These are phyloP conservation scores for Candida smagusa DNA, from an alignment of 1,139 yeast genomes.

Conservation along the genomic window DNA sequence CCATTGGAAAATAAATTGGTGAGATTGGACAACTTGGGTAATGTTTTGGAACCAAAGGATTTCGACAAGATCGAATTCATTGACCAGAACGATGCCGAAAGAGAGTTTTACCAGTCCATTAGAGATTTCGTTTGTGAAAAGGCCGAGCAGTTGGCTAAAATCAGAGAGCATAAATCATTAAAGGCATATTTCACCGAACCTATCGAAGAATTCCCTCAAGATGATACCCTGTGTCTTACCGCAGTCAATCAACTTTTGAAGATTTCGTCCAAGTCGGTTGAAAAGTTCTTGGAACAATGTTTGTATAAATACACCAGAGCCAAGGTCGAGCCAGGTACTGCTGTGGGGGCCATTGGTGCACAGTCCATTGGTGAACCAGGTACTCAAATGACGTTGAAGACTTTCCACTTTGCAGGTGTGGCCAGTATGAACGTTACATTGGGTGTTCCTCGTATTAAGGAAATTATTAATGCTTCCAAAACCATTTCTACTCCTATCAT, in stretches of 20 bases:
- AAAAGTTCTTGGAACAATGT: slow-evolving; percentile 73
- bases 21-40: slow-evolving; percentile 74
- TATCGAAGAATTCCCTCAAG: slow-evolving; percentile 23
- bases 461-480: slow-evolving; percentile 95
- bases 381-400: slow-evolving; percentile 97
- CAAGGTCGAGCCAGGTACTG: slow-evolving; percentile 97
- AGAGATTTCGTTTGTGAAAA: slow-evolving; percentile 58
- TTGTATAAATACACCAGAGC: slow-evolving; percentile 83
- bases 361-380: slow-evolving; percentile 99
- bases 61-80: slow-evolving; percentile 54
- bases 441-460: slow-evolving; percentile 99
- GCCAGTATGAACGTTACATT: slow-evolving; percentile 98
- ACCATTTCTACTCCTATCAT: slow-evolving; percentile 95
- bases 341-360: slow-evolving; percentile 99
- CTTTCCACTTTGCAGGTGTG: slow-evolving; percentile 99
- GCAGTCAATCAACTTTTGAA: slow-evolving; percentile 75
- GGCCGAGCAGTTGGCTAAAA: slow-evolving; percentile 52
- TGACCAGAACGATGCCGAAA: slow-evolving; percentile 82
- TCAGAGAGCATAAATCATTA: slow-evolving; percentile 41
- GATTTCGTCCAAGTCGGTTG: slow-evolving; percentile 59
- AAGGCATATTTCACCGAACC: slow-evolving; percentile 33
- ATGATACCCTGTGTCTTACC: slow-evolving; percentile 38
- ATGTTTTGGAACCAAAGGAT: slow-evolving; percentile 39
- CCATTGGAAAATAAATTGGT: slow-evolving; percentile 61
- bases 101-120: slow-evolving; percentile 75